Percentiles rank a stretch among this genome's conserved stretches.
Evolutionary conservation across 306 rosid genomes (phyloP).

Genomic region (Cucurbita moschata): DNA sequence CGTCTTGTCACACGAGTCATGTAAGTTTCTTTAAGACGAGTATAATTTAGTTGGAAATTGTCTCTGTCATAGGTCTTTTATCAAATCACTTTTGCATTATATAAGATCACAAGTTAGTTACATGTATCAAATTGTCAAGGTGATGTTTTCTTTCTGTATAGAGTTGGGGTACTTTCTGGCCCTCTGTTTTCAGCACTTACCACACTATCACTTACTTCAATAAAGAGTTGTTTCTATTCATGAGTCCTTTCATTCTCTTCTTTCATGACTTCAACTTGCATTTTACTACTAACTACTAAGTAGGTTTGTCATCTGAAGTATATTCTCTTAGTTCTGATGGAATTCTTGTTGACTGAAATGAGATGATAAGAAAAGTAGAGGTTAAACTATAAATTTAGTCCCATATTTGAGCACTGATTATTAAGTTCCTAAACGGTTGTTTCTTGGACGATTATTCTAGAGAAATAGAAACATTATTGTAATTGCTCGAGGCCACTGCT

Average conservation of each 20-base stretch:
- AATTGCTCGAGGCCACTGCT: too few relatives aligned
- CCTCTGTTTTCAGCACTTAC: neutral
- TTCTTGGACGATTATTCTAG: too few relatives aligned
- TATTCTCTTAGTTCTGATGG: neutral
- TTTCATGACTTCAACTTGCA: neutral
- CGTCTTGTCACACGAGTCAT: neutral
- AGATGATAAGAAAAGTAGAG: neutral
- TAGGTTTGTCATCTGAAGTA: neutral
- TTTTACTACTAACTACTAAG: neutral
- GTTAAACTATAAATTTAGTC: too few relatives aligned
- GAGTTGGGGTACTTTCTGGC: neutral
- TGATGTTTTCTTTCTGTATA: neutral
- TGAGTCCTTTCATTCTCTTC: neutral
- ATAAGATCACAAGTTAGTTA: neutral
- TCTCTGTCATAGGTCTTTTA: neutral
- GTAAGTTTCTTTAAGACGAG: neutral
- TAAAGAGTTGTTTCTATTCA: neutral
- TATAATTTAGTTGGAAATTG: neutral
- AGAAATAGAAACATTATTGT: too few relatives aligned
- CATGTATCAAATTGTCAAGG: neutral
- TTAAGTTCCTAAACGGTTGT: neutral
- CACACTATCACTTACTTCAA: neutral
- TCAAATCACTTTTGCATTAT: neutral
- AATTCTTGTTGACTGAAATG: neutral
- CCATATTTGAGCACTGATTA: neutral